Evolutionary conservation across 441 rosid species (phyloP).

Genomic region (Kokia cookei): DNA sequence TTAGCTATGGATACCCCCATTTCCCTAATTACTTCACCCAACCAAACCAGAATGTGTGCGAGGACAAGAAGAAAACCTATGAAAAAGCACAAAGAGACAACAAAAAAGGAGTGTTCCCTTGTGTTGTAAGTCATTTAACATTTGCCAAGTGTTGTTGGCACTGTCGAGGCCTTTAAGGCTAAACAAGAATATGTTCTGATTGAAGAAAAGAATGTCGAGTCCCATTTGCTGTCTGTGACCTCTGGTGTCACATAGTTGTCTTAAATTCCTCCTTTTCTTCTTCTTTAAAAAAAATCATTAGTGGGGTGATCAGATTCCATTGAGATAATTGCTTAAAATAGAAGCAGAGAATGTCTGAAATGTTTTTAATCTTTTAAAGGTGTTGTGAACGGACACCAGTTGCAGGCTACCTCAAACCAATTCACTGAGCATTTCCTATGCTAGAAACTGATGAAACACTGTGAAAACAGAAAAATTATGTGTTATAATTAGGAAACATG

Average conservation of each 20-base stretch:
- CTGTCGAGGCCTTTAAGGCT: background rate
- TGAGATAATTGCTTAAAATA: background rate
- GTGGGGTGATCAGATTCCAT: slow-evolving; percentile 11
- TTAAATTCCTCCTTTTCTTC: background rate
- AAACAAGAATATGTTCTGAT: slow-evolving; percentile 6
- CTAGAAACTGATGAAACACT: background rate
- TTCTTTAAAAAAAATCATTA: background rate
- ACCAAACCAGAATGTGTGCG: background rate
- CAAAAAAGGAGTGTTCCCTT: slow-evolving; percentile 6
- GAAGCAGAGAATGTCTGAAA: background rate
- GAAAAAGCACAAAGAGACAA: slow-evolving; percentile 2
- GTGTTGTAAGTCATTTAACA: slow-evolving; percentile 5
- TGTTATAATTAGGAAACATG: background rate
- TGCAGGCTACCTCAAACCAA: background rate
- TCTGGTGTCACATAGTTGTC: background rate
- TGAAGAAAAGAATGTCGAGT: background rate
- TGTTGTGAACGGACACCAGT: background rate
- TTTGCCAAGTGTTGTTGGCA: background rate
- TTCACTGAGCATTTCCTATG: background rate
- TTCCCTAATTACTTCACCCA: background rate
- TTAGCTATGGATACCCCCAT: slow-evolving; percentile 46
- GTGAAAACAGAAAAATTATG: background rate
- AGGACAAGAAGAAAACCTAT: background rate
- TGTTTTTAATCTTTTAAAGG: background rate
- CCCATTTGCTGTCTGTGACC: background rate